Evolutionary conservation across 345 rosid genomes (phyloP).

Genomic region (Bruguiera gymnorhiza): DNA sequence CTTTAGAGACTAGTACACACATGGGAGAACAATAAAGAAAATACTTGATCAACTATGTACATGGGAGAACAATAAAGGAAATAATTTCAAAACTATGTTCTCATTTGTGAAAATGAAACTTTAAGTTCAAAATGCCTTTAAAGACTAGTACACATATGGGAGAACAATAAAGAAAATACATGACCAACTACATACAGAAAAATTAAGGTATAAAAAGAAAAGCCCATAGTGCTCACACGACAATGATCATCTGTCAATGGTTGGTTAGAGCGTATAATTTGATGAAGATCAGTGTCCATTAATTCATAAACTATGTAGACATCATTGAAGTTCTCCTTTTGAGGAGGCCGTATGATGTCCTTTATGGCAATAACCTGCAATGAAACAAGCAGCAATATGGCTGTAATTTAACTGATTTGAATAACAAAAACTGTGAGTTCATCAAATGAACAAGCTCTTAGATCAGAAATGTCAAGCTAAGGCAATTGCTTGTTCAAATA

Average conservation of each 20-base stretch:
- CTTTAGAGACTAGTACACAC: too few species aligned
- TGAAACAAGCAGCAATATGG: conserved; percentile 4
- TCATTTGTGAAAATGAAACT: too few species aligned
- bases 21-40: not conserved
- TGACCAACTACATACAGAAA: not conserved
- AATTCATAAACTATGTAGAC: conserved; percentile 87
- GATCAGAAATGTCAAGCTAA: too few species aligned
- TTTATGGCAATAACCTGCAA: conserved; percentile 75
- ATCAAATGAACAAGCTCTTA: too few species aligned
- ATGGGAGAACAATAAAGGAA: not conserved
- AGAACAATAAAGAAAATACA: not conserved
- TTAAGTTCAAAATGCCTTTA: not conserved
- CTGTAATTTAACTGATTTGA: not conserved
- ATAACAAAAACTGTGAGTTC: too few species aligned
- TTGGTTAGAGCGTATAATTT: conserved; percentile 88
- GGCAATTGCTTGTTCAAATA: too few species aligned
- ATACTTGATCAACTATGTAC: not conserved
- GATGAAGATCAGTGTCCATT: conserved; percentile 96
- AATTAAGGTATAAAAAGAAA: not conserved
- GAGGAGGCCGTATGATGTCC: conserved; percentile 91
- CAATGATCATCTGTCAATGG: conserved; percentile 78
- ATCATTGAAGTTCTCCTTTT: conserved; percentile 85
- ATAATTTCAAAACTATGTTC: too few species aligned
- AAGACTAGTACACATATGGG: too few species aligned
- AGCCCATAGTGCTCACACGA: conserved; percentile 44